A percentile compares a stretch with the other conserved stretches of the same genome.
These are phyloP conservation scores for Psilocybe cubensis DNA, from an alignment of 768 basidiomycete species.

Conservation along the genomic window DNA sequence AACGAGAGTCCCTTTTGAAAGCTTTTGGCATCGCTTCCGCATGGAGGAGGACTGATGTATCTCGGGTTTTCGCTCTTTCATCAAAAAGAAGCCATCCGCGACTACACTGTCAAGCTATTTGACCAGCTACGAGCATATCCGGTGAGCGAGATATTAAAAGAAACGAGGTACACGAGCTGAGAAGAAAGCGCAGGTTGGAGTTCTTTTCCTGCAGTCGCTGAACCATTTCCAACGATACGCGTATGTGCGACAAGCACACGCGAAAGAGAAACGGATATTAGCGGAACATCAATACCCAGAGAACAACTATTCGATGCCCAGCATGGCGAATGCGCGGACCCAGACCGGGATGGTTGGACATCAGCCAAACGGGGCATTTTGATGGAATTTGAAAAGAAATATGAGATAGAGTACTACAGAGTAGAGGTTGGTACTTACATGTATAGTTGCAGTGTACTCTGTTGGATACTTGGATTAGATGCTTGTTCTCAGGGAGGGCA, in stretches of 20 bases:
- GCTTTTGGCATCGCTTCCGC: conserved; percentile 80
- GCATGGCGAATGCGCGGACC: conserved; percentile 25
- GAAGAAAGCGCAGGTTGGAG: conserved; percentile 61
- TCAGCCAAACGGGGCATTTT: conserved; percentile 21
- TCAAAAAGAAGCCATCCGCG: conserved; percentile 74
- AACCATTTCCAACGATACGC: conserved; percentile 92
- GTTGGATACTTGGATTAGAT: not conserved
- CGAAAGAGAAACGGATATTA: conserved; percentile 47
- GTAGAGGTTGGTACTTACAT: not conserved
- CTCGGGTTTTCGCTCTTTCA: conserved; percentile 93
- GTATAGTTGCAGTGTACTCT: conserved; percentile 5
- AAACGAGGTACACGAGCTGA: conserved; percentile 9
- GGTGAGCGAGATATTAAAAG: conserved; percentile 45
- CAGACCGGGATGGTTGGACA: conserved; percentile 33
- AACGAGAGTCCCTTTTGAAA: conserved; percentile 31
- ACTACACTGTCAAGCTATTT: conserved; percentile 82
- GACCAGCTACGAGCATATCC: conserved; percentile 77
- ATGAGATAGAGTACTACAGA: not conserved
- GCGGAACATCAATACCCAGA: conserved; percentile 19
- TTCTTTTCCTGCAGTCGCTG: conserved; percentile 73
- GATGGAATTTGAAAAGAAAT: conserved; percentile 9
- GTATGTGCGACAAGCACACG: conserved; percentile 81
- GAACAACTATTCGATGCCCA: conserved; percentile 11
- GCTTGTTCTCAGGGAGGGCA: conserved; percentile 21
- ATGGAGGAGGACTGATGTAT: conserved; percentile 82